Evolutionary conservation across 2,329 filamentous ascomycete genomes (phyloP).

Genomic region (Stemphylium beticola): DNA sequence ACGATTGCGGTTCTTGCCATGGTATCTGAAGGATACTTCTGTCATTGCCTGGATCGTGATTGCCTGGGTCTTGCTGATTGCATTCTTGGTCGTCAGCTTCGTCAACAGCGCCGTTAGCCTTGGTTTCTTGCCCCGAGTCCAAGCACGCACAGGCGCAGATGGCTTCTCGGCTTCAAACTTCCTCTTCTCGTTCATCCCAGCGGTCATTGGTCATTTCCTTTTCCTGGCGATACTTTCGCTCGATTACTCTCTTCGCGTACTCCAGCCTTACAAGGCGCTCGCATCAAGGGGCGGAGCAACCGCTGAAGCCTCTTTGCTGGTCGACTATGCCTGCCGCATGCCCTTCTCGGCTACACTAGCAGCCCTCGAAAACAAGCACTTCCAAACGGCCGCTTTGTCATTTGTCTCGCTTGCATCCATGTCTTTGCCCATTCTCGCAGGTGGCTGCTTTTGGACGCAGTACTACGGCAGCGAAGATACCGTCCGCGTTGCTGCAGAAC

Average conservation of each 20-base stretch:
- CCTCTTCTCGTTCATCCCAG: conserved; percentile 78
- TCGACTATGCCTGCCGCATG: conserved; percentile 72
- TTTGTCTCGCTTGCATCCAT: conserved; percentile 65
- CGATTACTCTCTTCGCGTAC: conserved; percentile 68
- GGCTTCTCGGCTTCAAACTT: conserved; percentile 90
- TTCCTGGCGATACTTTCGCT: conserved; percentile 72
- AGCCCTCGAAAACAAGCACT: conserved; percentile 68
- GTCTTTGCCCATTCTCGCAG: conserved; percentile 70
- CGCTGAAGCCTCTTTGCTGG: conserved; percentile 68
- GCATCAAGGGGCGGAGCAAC: conserved; percentile 63
- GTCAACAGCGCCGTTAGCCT: conserved; percentile 68
- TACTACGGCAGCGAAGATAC: conserved; percentile 55
- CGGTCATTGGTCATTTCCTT: conserved; percentile 69
- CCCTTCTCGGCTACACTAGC: conserved; percentile 66
- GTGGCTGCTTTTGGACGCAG: conserved; percentile 76
- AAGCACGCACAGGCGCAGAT: conserved; percentile 61
- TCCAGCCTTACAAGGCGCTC: conserved; percentile 74
- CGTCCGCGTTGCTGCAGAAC: conserved; percentile 68
- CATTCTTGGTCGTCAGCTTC: conserved; percentile 78
- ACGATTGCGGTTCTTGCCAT: conserved; percentile 74
- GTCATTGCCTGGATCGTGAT: conserved; percentile 68
- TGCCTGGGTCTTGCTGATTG: conserved; percentile 48
- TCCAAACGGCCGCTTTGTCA: conserved; percentile 67
- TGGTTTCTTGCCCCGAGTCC: conserved; percentile 75
- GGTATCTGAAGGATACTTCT: conserved; percentile 72